Evolutionary conservation across 1,284 basidiomycete species (phyloP).

Genomic region (Pyrrhoderma lamaoense): DNA sequence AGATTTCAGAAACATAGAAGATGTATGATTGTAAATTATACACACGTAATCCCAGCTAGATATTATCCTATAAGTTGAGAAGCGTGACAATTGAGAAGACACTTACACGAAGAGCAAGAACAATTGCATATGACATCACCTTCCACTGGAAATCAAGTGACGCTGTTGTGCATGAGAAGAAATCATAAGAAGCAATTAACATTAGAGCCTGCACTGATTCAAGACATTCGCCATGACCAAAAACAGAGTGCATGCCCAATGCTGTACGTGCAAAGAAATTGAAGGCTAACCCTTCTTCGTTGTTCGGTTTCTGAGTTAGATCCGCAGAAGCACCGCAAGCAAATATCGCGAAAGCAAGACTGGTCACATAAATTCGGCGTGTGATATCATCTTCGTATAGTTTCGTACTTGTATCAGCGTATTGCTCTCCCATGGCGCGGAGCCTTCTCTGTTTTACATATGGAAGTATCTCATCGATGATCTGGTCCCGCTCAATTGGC

Average conservation of each 20-base stretch:
- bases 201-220: conserved; percentile 60
- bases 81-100: conserved; percentile 16
- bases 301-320: conserved; percentile 32
- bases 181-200: conserved; percentile 63
- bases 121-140: conserved; percentile 51
- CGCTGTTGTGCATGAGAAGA: conserved; percentile 41
- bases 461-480: conserved; percentile 16
- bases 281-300: conserved; percentile 40
- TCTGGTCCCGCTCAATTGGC: conserved; percentile 14
- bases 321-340: conserved; percentile 54
- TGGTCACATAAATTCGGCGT: conserved; percentile 19
- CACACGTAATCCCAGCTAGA: conserved; percentile 58
- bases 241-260: conserved; percentile 53
- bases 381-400: too few relatives aligned
- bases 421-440: too few relatives aligned
- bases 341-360: conserved; percentile 49
- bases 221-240: conserved; percentile 59
- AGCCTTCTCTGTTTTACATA: conserved; percentile 5
- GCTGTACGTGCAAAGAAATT: conserved; percentile 52
- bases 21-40: conserved; percentile 16
- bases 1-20: not conserved
- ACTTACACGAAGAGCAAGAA: conserved; percentile 59
- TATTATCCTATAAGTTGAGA: conserved; percentile 11
- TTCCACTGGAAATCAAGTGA: conserved; percentile 57
- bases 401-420: too few relatives aligned